These are phyloP conservation scores for Paraurostyla sp. DNA, from an alignment of 73 alveolate species.

Conservation along the genomic window DNA sequence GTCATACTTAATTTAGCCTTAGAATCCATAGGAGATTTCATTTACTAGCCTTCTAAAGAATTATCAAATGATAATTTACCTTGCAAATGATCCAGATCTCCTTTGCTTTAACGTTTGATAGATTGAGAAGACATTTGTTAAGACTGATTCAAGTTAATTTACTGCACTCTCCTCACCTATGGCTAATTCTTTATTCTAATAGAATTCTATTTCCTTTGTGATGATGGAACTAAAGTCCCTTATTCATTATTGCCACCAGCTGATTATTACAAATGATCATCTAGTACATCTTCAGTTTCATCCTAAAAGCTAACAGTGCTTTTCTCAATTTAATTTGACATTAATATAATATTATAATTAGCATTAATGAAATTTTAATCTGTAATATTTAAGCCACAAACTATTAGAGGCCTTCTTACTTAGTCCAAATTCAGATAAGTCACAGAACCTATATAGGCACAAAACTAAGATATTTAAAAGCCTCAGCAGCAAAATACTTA, in stretches of 20 bases:
- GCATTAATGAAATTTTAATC: neutral
- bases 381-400: no score
- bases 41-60: neutral
- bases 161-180: neutral
- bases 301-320: neutral
- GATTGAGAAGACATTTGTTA: neutral
- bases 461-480: no score
- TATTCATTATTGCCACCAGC: neutral
- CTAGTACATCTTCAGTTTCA: neutral
- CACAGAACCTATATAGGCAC: no score
- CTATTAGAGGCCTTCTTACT: no score
- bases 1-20: neutral
- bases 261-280: neutral
- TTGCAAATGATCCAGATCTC: neutral
- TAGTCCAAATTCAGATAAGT: no score
- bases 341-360: neutral
- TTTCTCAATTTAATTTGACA: neutral
- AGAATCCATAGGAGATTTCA: neutral
- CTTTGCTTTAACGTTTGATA: neutral
- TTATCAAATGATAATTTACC: neutral
- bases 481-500: no score
- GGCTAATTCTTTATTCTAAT: slow-evolving; percentile 25
- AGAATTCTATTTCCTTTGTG: neutral
- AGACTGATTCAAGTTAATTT: neutral
- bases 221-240: neutral